phyloP scores from a whole-genome alignment of 106 monocot genomes.

The Dactylorhiza incarnata region DNA sequence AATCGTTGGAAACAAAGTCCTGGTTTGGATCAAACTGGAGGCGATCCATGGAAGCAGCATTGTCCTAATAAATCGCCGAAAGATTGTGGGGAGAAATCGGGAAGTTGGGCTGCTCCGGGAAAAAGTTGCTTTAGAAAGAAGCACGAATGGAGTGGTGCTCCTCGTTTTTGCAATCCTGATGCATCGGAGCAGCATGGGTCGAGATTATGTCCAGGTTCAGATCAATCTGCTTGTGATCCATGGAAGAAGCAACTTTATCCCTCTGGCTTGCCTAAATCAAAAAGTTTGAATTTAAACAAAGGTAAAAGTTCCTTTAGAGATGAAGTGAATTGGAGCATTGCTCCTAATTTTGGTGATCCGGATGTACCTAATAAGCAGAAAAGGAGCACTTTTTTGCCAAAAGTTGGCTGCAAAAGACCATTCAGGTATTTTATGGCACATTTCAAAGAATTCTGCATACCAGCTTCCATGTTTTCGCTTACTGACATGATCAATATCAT shows the following conservation, averaged over 20 bases:
- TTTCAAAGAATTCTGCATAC: background rate
- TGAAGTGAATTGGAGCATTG: no score
- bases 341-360: no score
- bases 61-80: background rate
- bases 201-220: no score
- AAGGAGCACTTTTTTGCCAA: background rate
- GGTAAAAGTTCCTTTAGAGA: no score
- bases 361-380: no score
- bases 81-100: background rate
- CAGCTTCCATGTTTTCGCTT: background rate
- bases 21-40: background rate
- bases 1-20: background rate
- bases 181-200: background rate
- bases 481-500: background rate
- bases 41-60: background rate
- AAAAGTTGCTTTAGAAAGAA: no score
- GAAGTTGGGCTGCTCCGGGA: no score
- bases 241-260: no score
- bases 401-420: background rate
- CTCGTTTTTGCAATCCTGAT: background rate
- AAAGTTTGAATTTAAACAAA: no score
- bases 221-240: no score
- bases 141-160: background rate
- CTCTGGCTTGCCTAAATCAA: no score
- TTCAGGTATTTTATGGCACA: background rate